Evolutionary conservation across 768 basidiomycete genomes (phyloP).

Genomic region (Tulasnella sp.): DNA sequence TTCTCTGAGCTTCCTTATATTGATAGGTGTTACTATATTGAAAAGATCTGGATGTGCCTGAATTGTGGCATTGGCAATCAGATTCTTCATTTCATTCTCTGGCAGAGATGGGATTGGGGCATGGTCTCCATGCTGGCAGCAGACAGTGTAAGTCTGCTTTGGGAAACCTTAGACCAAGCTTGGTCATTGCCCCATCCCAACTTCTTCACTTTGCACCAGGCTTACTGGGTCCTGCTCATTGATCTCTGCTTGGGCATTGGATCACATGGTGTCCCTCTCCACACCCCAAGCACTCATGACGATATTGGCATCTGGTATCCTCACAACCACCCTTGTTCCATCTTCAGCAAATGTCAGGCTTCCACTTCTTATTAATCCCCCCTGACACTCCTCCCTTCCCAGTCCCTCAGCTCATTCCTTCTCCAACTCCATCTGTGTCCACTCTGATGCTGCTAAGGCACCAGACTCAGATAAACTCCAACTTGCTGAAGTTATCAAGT

Average conservation of each 20-base stretch:
- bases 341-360: background rate
- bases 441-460: too few species aligned
- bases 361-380: background rate
- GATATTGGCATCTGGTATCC: background rate
- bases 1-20: constrained; percentile 27
- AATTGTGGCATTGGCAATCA: constrained; percentile 22
- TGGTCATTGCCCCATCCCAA: too few species aligned
- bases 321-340: background rate
- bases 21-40: constrained; percentile 30
- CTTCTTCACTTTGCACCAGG: too few species aligned
- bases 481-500: constrained; percentile 11
- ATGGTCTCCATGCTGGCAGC: background rate
- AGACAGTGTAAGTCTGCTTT: background rate
- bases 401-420: background rate
- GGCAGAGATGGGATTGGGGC: too few species aligned
- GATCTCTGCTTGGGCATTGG: too few species aligned
- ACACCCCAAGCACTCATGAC: too few species aligned
- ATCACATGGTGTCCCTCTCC: background rate
- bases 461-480: too few species aligned
- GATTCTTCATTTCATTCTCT: constrained; percentile 17
- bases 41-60: constrained; percentile 27
- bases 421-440: too few species aligned
- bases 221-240: too few species aligned
- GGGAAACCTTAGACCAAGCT: background rate
- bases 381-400: background rate